These are phyloP conservation scores for Pistacia integerrima DNA, from an alignment of 345 rosid species.

Conservation along the genomic window DNA sequence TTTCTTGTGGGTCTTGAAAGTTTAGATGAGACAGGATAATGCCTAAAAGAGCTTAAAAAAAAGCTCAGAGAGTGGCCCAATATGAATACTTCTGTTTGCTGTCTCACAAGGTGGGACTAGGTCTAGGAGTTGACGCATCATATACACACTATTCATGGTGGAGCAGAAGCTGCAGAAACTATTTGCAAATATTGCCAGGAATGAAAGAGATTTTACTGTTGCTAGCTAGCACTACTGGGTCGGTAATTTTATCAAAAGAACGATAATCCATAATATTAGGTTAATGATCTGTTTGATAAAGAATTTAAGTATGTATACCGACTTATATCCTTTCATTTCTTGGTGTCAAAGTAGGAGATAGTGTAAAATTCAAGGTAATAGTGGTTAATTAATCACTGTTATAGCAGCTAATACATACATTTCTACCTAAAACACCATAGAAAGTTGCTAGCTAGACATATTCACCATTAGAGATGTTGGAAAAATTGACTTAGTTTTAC, in stretches of 20 bases:
- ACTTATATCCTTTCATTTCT: too few relatives aligned
- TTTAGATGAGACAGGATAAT: neutral
- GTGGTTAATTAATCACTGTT: too few relatives aligned
- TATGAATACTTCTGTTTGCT: neutral
- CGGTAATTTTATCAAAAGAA: neutral
- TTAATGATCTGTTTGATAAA: too few relatives aligned
- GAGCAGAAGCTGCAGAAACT: conserved; percentile 10
- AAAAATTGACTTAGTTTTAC: neutral
- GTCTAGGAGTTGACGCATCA: neutral
- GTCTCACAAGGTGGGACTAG: neutral
- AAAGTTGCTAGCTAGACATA: too few relatives aligned
- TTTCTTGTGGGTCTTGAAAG: neutral
- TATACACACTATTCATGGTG: neutral
- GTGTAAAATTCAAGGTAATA: too few relatives aligned
- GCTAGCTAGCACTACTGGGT: too few relatives aligned
- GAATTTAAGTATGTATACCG: too few relatives aligned
- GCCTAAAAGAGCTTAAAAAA: neutral
- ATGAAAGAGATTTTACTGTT: neutral
- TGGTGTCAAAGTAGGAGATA: too few relatives aligned
- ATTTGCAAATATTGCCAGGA: neutral
- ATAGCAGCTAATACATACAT: too few relatives aligned
- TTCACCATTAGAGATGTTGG: too few relatives aligned
- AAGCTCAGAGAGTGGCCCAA: conserved; percentile 1
- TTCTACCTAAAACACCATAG: too few relatives aligned
- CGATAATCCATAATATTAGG: too few relatives aligned